Evolutionary conservation across 495 filamentous ascomycete species (phyloP), one percentile per base, ranked within the genome.

Genomic region (Hypoxylon rickii): DNA sequence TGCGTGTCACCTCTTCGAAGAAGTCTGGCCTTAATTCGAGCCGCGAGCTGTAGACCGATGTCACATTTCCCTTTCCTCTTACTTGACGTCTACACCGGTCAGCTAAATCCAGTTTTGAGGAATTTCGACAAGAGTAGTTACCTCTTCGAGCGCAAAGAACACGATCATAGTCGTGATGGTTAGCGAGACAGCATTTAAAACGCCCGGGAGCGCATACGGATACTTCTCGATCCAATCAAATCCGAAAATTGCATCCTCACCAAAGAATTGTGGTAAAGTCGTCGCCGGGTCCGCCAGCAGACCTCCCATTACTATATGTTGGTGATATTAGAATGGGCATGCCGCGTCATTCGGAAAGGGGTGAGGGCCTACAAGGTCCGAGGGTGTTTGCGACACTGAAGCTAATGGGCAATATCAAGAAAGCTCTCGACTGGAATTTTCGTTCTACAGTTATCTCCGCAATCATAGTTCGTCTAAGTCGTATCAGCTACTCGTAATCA

Each of bases 361-460:
- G 13, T 21, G 24, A 19, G 17, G 0, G 24, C 76, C 68, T 42
- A 80, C 78, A 74, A 48, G 81, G 82, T 42, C 85, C 86, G 59
- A 87, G 78, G 26, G 87, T 78, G 12, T 82, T 78, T 0, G 85
- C 86, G 57, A 86, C 73, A 60, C 88, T 89, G 55, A 87, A 89
- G n/a, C 78, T 79, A 69, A 85, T 83, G 1, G 82, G 85, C 38
- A 89, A 63, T 34, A 85, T 75, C 47, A 84, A 67, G 59, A 85
- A 84, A 13, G 81, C 82, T 13, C 79, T 72, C 6, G 77, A 79
- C 61, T 85, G 83, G 44, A 64, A 59, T 20, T 63, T 68, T 26
- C 85, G 86, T 64, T 87, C 85, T 62, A 80, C 80, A 5, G 87
- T 83, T 51, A 86, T 88, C 69, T 89, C 86, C 3, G 79, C 77